Evolutionary conservation across 2,329 filamentous ascomycete genomes (phyloP).

Genomic region (Cladosporium cucumerinum): DNA sequence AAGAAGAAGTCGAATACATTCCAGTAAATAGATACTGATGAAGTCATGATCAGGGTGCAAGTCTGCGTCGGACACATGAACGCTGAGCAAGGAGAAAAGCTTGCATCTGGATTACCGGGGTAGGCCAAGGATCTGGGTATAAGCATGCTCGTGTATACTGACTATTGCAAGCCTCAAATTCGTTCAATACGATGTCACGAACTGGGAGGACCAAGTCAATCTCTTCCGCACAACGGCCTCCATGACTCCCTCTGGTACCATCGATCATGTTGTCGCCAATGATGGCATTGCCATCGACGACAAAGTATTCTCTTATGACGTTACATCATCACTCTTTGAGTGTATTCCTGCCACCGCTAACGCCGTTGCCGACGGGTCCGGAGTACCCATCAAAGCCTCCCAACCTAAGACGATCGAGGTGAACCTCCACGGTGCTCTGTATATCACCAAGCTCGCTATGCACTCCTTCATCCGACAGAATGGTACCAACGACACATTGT

Average conservation of each 20-base stretch:
- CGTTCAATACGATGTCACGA: slow-evolving; percentile 24
- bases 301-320: slow-evolving; percentile 18
- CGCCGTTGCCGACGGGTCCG: slow-evolving; percentile 10
- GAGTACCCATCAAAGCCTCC: slow-evolving; percentile 25
- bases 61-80: slow-evolving; percentile 31
- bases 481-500: slow-evolving; percentile 26
- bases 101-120: slow-evolving; percentile 23
- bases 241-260: slow-evolving; percentile 19
- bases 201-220: slow-evolving; percentile 21
- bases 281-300: slow-evolving; percentile 19
- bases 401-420: slow-evolving; percentile 23
- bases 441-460: slow-evolving; percentile 23
- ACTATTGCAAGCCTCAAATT: slow-evolving; percentile 20
- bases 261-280: slow-evolving; percentile 21
- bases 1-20: slow-evolving; percentile 17
- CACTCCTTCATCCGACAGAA: slow-evolving; percentile 32
- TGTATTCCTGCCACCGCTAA: neutral
- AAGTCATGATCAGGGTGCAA: slow-evolving; percentile 18
- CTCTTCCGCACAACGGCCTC: slow-evolving; percentile 20
- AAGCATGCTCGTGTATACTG: slow-evolving; percentile 19
- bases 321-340: neutral
- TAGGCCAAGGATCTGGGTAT: slow-evolving; percentile 12
- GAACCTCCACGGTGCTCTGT: slow-evolving; percentile 21
- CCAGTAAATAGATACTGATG: neutral
- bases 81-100: slow-evolving; percentile 23